Percentiles rank a stretch among this genome's conserved stretches.
Conservation (phyloP, 1,139 yeast species). For the Suhomyces taliae region DNA sequence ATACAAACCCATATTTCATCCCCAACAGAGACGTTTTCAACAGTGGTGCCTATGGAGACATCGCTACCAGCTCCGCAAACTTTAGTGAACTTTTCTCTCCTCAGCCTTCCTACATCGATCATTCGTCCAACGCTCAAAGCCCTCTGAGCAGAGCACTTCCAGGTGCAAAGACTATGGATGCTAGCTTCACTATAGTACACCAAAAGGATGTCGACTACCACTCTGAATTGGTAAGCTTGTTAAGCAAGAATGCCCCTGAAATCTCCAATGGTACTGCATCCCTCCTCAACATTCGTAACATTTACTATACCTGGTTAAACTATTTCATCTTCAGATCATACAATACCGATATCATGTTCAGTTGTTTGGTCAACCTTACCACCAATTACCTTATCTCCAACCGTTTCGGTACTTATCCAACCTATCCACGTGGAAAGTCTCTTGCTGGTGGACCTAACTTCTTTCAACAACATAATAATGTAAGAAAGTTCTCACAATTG, state of each 20-base stretch:
- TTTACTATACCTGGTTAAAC: constrained; percentile 37
- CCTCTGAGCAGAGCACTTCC: constrained; percentile 4
- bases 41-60: constrained; percentile 6
- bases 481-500: neutral
- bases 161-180: constrained; percentile 8
- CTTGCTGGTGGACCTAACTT: neutral
- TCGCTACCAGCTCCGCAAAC: neutral
- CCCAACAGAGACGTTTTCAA: constrained; percentile 11
- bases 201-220: constrained; percentile 19
- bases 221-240: constrained; percentile 1
- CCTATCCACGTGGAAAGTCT: constrained; percentile 1
- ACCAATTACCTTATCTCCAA: constrained; percentile 43
- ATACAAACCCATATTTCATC: constrained; percentile 6
- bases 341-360: constrained; percentile 31
- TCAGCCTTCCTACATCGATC: neutral
- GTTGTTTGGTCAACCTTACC: constrained; percentile 41
- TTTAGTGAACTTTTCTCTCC: neutral
- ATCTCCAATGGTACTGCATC: constrained; percentile 31
- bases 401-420: constrained; percentile 23
- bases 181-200: constrained; percentile 1
- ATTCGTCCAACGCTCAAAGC: neutral
- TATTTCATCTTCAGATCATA: constrained; percentile 32
- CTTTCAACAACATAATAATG: constrained; percentile 6
- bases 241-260: constrained; percentile 14
- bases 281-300: constrained; percentile 30